Evolutionary conservation across 2,329 filamentous ascomycete species (phyloP).

Genomic region (Trichoderma sp.): DNA sequence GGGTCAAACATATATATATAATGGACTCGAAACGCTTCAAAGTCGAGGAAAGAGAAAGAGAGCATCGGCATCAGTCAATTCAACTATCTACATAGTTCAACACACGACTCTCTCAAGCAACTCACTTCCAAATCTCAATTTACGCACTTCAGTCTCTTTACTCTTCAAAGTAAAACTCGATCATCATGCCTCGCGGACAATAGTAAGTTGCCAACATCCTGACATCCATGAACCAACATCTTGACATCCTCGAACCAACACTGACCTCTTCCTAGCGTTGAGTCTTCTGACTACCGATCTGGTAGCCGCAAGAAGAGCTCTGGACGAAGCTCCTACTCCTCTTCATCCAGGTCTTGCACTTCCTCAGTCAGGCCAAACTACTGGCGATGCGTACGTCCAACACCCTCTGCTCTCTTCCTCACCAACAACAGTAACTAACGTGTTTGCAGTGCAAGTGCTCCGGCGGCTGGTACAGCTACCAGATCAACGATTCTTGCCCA

Average conservation of each 20-base stretch:
- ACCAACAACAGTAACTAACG: background rate
- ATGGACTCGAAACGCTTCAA: background rate
- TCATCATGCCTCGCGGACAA: constrained; percentile 2
- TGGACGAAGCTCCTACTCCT: background rate
- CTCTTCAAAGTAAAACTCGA: background rate
- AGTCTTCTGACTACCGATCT: background rate
- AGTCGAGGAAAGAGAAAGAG: background rate
- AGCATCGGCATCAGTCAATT: background rate
- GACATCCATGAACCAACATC: background rate
- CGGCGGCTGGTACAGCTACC: constrained; percentile 24
- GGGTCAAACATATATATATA: background rate
- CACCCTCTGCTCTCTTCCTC: background rate
- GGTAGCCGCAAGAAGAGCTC: background rate
- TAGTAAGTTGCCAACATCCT: background rate
- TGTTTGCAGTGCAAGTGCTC: constrained; percentile 23
- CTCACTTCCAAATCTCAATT: too few relatives aligned
- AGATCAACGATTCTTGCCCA: constrained; percentile 23
- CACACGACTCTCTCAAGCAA: background rate
- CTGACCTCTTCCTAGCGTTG: constrained; percentile 3
- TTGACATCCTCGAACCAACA: background rate
- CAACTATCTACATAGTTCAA: background rate
- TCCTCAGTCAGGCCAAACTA: background rate
- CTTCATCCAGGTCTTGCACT: background rate
- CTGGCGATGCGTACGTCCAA: constrained; percentile 23
- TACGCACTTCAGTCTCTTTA: background rate